These are phyloP conservation scores for Ceratocystis smalleyi DNA, from an alignment of 2,329 filamentous ascomycete genomes.

Conservation along the genomic window DNA sequence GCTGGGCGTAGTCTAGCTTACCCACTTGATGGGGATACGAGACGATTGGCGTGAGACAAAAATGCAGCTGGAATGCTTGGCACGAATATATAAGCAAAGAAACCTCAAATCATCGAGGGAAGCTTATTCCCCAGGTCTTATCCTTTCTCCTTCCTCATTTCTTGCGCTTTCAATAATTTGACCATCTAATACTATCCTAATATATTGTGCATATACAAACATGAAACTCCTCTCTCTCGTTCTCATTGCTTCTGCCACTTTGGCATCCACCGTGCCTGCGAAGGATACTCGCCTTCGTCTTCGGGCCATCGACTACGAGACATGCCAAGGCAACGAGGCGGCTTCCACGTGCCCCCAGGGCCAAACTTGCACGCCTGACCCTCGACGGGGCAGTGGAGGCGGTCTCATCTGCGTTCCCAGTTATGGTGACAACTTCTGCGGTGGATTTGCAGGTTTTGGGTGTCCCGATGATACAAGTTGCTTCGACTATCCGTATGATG, in stretches of 20 bases:
- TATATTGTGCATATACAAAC: not conserved
- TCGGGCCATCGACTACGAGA: not conserved
- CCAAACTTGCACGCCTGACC: not conserved
- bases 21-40: not conserved
- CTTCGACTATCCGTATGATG: constrained; percentile 3
- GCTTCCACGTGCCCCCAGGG: not conserved
- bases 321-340: not conserved
- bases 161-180: not conserved
- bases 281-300: not conserved
- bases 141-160: not conserved
- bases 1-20: not conserved
- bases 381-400: not conserved
- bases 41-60: not conserved
- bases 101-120: too few species aligned
- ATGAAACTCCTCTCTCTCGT: not conserved
- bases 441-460: not conserved
- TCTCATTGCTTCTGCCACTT: not conserved
- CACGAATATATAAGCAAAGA: not conserved
- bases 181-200: too few species aligned
- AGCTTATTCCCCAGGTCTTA: not conserved
- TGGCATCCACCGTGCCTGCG: not conserved
- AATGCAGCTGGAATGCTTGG: not conserved
- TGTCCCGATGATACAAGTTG: not conserved
- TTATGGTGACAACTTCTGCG: not conserved
- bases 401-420: not conserved